Evolutionary conservation across 495 filamentous ascomycete genomes (phyloP).

Genomic region (Pyronema omphalodes): DNA sequence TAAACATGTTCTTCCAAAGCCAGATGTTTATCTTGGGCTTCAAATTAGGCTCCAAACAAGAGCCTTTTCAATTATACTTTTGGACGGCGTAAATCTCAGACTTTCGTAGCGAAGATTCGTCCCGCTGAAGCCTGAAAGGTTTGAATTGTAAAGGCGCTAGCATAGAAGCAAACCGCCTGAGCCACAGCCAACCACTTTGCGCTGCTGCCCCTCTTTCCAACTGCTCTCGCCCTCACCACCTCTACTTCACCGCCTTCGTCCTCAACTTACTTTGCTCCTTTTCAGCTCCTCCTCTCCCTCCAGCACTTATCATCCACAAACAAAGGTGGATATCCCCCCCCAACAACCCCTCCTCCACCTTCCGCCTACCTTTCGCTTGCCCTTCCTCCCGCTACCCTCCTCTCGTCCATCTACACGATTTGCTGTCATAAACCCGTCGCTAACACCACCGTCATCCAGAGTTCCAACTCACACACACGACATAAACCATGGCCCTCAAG

Average conservation of each 20-base stretch:
- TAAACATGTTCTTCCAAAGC: too few relatives aligned
- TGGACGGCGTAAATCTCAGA: too few relatives aligned
- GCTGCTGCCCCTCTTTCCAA: not conserved
- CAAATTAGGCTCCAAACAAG: too few relatives aligned
- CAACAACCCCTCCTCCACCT: slow-evolving; percentile 17
- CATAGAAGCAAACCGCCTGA: not conserved
- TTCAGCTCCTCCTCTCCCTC: slow-evolving; percentile 17
- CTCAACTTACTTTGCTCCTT: slow-evolving; percentile 10
- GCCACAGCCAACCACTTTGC: not conserved
- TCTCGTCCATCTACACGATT: slow-evolving; percentile 10
- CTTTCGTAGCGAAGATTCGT: too few relatives aligned
- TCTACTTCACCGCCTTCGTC: slow-evolving; percentile 5
- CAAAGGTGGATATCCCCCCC: slow-evolving; percentile 9
- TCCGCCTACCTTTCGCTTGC: slow-evolving; percentile 15
- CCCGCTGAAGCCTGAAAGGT: not conserved
- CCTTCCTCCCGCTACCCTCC: slow-evolving; percentile 20
- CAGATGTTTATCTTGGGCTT: too few relatives aligned
- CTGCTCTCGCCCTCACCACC: slow-evolving; percentile 7
- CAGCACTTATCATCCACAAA: not conserved
- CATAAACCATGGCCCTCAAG: slow-evolving; percentile 80
- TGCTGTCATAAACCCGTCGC: slow-evolving; percentile 8
- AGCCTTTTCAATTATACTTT: too few relatives aligned
- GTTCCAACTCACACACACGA: slow-evolving; percentile 20
- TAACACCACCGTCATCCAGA: slow-evolving; percentile 7
- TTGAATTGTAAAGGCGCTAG: not conserved